phyloP scores from a whole-genome alignment of 192 early-diverging fungal species.

The Cladochytrium replicatum region DNA sequence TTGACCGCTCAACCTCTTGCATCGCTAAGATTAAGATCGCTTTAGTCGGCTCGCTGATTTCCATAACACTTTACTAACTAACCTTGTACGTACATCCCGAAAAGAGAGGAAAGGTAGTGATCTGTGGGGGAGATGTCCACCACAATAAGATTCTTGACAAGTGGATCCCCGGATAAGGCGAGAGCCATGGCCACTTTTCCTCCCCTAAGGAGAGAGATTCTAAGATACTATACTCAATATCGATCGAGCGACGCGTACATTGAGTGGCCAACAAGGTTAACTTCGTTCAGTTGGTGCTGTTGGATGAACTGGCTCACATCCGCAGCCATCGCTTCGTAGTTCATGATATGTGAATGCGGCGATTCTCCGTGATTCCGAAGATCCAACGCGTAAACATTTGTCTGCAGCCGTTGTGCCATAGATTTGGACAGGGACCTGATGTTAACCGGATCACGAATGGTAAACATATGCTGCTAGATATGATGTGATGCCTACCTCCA shows the following conservation, averaged over 20 bases:
- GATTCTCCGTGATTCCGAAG: slow-evolving; percentile 93
- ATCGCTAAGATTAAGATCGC: too few relatives aligned
- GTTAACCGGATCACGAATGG: background rate
- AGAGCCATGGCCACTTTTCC: slow-evolving; percentile 36
- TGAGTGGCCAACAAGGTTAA: slow-evolving; percentile 76
- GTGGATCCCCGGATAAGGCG: slow-evolving; percentile 12
- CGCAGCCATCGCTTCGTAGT: slow-evolving; percentile 65
- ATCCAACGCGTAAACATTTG: slow-evolving; percentile 66
- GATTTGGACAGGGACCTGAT: slow-evolving; percentile 58
- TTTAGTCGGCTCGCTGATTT: too few relatives aligned
- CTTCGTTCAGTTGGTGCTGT: slow-evolving; percentile 40
- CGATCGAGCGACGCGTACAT: slow-evolving; percentile 43
- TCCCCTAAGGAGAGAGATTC: slow-evolving; percentile 13
- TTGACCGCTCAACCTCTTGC: slow-evolving; percentile 19
- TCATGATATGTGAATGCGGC: slow-evolving; percentile 52
- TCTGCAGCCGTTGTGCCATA: slow-evolving; percentile 48
- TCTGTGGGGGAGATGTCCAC: slow-evolving; percentile 39
- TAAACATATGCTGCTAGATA: background rate
- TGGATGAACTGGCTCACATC: slow-evolving; percentile 67
- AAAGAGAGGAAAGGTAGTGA: slow-evolving; percentile 10
- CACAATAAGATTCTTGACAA: slow-evolving; percentile 25
- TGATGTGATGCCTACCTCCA: slow-evolving; percentile 40
- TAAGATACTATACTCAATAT: background rate
- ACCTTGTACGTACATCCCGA: slow-evolving; percentile 5
- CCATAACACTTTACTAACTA: slow-evolving; percentile 18